Evolutionary conservation across 345 rosid species (phyloP).

Genomic region (Sonneratia alba): DNA sequence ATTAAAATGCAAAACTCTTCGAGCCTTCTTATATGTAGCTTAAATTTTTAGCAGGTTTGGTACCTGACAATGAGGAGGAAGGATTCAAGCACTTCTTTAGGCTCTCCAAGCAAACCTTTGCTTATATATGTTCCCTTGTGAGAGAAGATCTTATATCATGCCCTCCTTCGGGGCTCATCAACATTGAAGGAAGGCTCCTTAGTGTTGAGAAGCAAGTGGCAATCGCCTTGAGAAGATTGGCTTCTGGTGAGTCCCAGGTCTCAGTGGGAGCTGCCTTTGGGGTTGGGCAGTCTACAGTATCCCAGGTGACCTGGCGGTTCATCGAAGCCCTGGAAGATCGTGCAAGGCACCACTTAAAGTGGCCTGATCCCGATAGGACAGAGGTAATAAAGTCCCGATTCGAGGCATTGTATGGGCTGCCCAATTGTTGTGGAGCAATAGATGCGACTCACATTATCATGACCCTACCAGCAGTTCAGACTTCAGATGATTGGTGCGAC

Average conservation of each 20-base stretch:
- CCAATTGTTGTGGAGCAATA: constrained; percentile 84
- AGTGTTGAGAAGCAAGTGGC: constrained; percentile 98
- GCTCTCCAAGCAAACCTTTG: constrained; percentile 72
- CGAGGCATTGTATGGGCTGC: constrained; percentile 55
- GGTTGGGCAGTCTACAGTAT: constrained; percentile 94
- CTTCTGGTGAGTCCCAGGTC: constrained; percentile 96
- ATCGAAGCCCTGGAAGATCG: constrained; percentile 94
- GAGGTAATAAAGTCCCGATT: constrained; percentile 62
- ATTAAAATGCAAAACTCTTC: background rate
- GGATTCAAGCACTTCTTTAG: constrained; percentile 89
- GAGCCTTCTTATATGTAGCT: background rate
- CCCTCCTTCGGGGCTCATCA: constrained; percentile 92
- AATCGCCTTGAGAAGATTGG: constrained; percentile 73
- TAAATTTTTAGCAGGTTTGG: constrained; percentile 25
- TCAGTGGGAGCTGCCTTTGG: constrained; percentile 86
- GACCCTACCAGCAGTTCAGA: constrained; percentile 90
- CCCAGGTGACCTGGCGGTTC: constrained; percentile 97
- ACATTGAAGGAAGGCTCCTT: constrained; percentile 92
- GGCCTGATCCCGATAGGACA: constrained; percentile 62
- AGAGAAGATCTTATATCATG: constrained; percentile 82
- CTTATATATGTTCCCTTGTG: constrained; percentile 78
- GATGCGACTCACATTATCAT: constrained; percentile 82
- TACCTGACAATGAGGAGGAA: constrained; percentile 60
- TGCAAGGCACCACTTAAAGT: constrained; percentile 71
- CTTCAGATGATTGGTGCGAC: constrained; percentile 94